These are phyloP conservation scores for Microbotryum lychnidis-dioicae DNA, from an alignment of 1,284 basidiomycete species.

Conservation along the genomic window DNA sequence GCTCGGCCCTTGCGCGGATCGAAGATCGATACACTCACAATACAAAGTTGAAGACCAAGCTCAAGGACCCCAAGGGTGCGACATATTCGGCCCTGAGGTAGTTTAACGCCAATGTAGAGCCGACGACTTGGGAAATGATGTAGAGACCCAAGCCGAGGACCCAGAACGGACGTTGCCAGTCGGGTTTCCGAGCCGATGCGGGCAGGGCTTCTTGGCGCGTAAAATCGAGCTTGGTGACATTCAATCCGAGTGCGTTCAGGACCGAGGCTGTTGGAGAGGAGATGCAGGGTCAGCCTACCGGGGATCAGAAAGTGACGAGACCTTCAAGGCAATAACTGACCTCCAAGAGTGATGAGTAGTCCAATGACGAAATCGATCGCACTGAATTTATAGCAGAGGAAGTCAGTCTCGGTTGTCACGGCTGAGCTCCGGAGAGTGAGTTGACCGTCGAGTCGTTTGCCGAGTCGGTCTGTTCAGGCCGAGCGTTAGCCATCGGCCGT, in stretches of 20 bases:
- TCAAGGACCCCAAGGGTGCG: slow-evolving; percentile 50
- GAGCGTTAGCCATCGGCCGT: no score
- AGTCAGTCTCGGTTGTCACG: neutral
- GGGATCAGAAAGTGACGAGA: neutral
- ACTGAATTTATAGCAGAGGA: slow-evolving; percentile 5
- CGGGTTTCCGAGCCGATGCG: slow-evolving; percentile 47
- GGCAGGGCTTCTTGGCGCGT: slow-evolving; percentile 8
- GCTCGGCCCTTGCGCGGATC: neutral
- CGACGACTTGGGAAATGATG: slow-evolving; percentile 72
- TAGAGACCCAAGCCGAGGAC: slow-evolving; percentile 44
- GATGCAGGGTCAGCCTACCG: neutral
- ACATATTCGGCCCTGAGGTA: slow-evolving; percentile 55
- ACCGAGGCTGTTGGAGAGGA: slow-evolving; percentile 50
- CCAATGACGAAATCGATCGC: slow-evolving; percentile 40
- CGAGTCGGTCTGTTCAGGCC: neutral
- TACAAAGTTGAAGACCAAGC: slow-evolving; percentile 78
- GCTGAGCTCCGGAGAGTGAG: neutral
- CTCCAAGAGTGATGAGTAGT: slow-evolving; percentile 60
- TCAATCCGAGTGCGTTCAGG: slow-evolving; percentile 71
- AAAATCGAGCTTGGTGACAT: slow-evolving; percentile 73
- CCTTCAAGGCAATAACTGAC: neutral
- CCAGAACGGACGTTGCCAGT: slow-evolving; percentile 72
- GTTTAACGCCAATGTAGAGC: slow-evolving; percentile 71
- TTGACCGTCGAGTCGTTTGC: neutral
- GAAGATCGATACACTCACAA: slow-evolving; percentile 52